Percentiles rank a stretch among this genome's conserved stretches.
These are phyloP conservation scores for Macrophomina phaseolina DNA, from an alignment of 2,329 filamentous ascomycete genomes.

Conservation along the genomic window DNA sequence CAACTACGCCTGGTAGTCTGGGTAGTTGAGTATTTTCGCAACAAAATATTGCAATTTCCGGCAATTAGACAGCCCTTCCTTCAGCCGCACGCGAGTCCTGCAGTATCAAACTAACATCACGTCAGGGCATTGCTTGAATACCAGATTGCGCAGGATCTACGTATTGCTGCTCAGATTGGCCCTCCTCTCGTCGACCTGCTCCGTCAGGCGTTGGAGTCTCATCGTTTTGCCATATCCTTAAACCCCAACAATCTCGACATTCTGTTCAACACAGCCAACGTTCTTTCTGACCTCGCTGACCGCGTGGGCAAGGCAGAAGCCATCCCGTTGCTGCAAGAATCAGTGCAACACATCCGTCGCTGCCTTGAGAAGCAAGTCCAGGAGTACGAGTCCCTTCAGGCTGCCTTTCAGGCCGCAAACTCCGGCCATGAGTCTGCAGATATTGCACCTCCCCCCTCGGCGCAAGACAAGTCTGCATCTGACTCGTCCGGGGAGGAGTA, in stretches of 20 bases:
- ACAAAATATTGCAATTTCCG: too few species aligned
- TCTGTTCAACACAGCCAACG: conserved; percentile 74
- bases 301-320: conserved; percentile 49
- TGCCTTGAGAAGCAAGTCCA: conserved; percentile 53
- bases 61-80: too few species aligned
- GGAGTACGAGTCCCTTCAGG: conserved; percentile 50
- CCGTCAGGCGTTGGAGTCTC: conserved; percentile 66
- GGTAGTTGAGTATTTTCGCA: too few species aligned
- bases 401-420: conserved; percentile 40
- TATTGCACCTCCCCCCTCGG: conserved; percentile 28
- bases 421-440: conserved; percentile 31
- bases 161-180: conserved; percentile 65
- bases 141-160: conserved; percentile 70
- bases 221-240: conserved; percentile 65
- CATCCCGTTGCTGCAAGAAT: conserved; percentile 63
- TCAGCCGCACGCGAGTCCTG: too few species aligned
- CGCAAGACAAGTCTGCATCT: conserved; percentile 28
- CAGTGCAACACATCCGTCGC: conserved; percentile 63
- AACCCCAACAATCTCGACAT: conserved; percentile 69
- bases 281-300: conserved; percentile 71
- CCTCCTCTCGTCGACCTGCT: conserved; percentile 61
- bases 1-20: too few species aligned
- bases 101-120: neutral
- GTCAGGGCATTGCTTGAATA: conserved; percentile 70
- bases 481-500: conserved; percentile 61